Percentiles rank a stretch among this genome's conserved stretches.
Conservation (phyloP, 306 rosid species). For the Vigna hirtella region DNA sequence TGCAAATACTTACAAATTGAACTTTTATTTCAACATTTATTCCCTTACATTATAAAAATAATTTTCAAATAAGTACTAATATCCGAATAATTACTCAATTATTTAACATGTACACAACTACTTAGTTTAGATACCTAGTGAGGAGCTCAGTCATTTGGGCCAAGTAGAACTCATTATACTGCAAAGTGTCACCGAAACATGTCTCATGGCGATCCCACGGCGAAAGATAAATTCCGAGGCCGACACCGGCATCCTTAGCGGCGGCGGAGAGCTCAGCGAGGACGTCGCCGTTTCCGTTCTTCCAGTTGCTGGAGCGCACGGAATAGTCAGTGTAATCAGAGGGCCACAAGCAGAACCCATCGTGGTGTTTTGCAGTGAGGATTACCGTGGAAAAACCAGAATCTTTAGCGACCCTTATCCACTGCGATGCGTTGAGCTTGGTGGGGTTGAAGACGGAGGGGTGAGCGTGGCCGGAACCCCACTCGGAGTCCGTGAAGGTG, state of each 20-base stretch:
- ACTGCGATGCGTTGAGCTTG: conserved; percentile 71
- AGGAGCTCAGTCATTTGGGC: conserved; percentile 93
- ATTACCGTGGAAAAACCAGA: conserved; percentile 69
- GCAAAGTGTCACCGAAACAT: conserved; percentile 64
- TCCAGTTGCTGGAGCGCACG: conserved; percentile 71
- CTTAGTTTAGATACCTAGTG: conserved; percentile 60
- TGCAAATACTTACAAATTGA: too few species aligned
- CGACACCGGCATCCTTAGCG: conserved; percentile 70
- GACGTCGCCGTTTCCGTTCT: conserved; percentile 74
- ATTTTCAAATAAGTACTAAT: background rate
- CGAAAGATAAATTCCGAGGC: conserved; percentile 82
- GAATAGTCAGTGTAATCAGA: conserved; percentile 79
- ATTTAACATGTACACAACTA: too few species aligned
- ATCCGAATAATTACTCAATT: background rate
- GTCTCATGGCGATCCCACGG: conserved; percentile 96
- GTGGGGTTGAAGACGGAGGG: conserved; percentile 77
- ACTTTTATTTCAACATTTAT: too few species aligned
- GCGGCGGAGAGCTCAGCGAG: conserved; percentile 74
- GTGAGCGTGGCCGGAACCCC: conserved; percentile 76
- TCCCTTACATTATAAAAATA: background rate
- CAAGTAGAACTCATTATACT: conserved; percentile 74
- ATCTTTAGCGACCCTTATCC: conserved; percentile 79
- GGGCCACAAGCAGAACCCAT: conserved; percentile 97
- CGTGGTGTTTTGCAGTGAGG: conserved; percentile 88
- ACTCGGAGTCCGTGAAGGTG: conserved; percentile 83